Evolutionary conservation across 2,329 filamentous ascomycete species (phyloP).

Genomic region (Venturia carpophila): DNA sequence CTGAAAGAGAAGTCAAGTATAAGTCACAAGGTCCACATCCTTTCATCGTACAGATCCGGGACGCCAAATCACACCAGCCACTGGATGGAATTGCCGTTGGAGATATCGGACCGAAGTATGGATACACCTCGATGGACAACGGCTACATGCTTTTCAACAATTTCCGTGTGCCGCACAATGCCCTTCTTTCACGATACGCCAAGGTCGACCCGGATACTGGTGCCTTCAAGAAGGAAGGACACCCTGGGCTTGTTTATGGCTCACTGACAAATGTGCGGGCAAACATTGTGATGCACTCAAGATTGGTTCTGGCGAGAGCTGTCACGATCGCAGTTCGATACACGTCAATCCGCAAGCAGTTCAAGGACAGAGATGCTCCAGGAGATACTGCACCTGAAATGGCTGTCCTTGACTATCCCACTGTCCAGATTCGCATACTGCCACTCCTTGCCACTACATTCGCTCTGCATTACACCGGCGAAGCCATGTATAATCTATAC

Average conservation of each 20-base stretch:
- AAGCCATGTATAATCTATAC: slow-evolving; percentile 46
- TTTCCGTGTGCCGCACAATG: slow-evolving; percentile 40
- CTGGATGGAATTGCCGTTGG: slow-evolving; percentile 43
- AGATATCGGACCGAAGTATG: slow-evolving; percentile 51
- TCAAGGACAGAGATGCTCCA: slow-evolving; percentile 41
- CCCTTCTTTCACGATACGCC: slow-evolving; percentile 44
- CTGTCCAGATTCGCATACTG: slow-evolving; percentile 46
- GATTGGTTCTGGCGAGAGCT: slow-evolving; percentile 45
- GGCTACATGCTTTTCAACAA: slow-evolving; percentile 47
- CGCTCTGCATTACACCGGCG: slow-evolving; percentile 41
- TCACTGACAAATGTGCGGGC: slow-evolving; percentile 43
- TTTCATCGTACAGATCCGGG: slow-evolving; percentile 46
- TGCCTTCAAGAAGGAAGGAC: slow-evolving; percentile 38
- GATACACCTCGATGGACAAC: slow-evolving; percentile 47
- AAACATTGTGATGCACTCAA: slow-evolving; percentile 43
- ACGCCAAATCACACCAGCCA: slow-evolving; percentile 41
- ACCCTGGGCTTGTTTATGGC: slow-evolving; percentile 45
- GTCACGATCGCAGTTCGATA: slow-evolving; percentile 48
- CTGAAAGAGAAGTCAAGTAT: slow-evolving; percentile 25
- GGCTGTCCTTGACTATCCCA: slow-evolving; percentile 46
- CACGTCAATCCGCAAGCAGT: slow-evolving; percentile 42
- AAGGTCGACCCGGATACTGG: slow-evolving; percentile 41
- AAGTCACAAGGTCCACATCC: slow-evolving; percentile 44
- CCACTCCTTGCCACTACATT: slow-evolving; percentile 48
- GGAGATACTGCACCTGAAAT: slow-evolving; percentile 33